Conservation (phyloP, 805 yeast species). For the Zygotorulaspora chibaensis region DNA sequence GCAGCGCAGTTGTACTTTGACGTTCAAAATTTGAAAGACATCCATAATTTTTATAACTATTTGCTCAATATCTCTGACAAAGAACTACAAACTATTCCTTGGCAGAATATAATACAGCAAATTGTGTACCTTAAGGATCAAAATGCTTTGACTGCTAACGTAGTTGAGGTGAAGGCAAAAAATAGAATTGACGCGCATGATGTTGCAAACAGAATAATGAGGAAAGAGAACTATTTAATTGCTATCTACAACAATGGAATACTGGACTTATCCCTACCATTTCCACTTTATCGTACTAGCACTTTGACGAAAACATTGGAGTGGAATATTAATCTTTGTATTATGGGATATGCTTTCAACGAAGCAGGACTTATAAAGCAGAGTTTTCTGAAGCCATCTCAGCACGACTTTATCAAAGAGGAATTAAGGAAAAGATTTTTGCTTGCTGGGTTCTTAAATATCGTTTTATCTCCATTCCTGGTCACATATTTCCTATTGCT, state of each 20-base stretch:
- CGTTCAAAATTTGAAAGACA: conserved; percentile 62
- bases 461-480: conserved; percentile 78
- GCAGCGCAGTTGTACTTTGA: conserved; percentile 56
- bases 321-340: conserved; percentile 88
- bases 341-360: conserved; percentile 81
- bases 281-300: conserved; percentile 42
- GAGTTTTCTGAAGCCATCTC: conserved; percentile 63
- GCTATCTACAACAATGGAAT: conserved; percentile 80
- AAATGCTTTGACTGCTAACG: conserved; percentile 55
- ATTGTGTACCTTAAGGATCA: conserved; percentile 72
- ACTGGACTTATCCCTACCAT: conserved; percentile 58
- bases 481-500: conserved; percentile 77
- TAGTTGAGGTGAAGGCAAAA: conserved; percentile 60
- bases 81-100: conserved; percentile 87
- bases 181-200: conserved; percentile 84
- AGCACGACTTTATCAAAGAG: conserved; percentile 58
- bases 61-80: conserved; percentile 68
- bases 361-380: conserved; percentile 77
- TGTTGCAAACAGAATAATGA: conserved; percentile 92
- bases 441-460: conserved; percentile 81
- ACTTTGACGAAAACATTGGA: conserved; percentile 81
- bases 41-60: conserved; percentile 69
- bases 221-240: conserved; percentile 89
- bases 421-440: conserved; percentile 77
- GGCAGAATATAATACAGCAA: conserved; percentile 81